Conservation (phyloP, 345 rosid genomes). For the Eucalyptus fibrosa region DNA sequence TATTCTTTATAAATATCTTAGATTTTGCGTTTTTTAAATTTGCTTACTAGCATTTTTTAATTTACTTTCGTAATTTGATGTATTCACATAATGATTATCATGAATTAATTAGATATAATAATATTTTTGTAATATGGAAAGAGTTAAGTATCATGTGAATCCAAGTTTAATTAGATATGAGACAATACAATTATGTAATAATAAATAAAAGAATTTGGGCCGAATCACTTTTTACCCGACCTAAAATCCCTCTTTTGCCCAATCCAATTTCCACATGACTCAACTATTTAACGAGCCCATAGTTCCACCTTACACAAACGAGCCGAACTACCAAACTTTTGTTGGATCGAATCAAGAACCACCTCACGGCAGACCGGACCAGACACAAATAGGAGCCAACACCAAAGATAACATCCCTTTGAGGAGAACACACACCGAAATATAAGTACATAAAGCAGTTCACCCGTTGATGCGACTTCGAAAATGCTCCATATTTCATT, state of each 20-base stretch:
- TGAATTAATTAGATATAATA: no score
- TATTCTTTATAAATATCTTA: no score
- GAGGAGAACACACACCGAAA: neutral
- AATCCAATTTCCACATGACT: neutral
- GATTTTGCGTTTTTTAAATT: no score
- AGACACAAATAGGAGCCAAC: neutral
- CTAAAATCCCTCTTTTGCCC: neutral
- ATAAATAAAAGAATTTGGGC: no score
- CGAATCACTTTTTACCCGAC: no score
- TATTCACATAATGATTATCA: no score
- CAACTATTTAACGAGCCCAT: neutral
- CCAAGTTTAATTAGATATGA: no score
- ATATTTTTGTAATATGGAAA: no score
- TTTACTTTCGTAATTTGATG: no score
- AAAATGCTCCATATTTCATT: neutral
- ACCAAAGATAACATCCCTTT: neutral
- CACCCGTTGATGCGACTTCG: neutral
- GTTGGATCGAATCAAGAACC: neutral
- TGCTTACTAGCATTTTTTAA: no score
- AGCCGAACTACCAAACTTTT: neutral
- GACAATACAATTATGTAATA: no score
- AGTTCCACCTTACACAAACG: neutral
- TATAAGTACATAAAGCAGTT: neutral
- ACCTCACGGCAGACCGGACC: neutral
- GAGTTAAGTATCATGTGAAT: no score